Evolutionary conservation across 306 rosid species (phyloP).

Genomic region (Psophocarpus tetragonolobus): DNA sequence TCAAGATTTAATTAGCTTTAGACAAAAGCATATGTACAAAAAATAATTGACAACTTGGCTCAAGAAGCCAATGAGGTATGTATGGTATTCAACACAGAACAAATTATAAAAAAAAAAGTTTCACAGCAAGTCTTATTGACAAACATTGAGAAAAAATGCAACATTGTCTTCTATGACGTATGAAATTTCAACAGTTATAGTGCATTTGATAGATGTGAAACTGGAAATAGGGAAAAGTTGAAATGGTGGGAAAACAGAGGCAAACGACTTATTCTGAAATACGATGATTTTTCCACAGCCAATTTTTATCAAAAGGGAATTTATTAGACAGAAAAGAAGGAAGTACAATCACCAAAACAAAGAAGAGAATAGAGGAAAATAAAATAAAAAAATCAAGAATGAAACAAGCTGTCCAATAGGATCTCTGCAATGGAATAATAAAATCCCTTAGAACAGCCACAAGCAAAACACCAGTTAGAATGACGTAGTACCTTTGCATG

Average conservation of each 20-base stretch:
- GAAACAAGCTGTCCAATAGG: conserved; percentile 5
- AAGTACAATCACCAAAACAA: background rate
- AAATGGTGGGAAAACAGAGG: background rate
- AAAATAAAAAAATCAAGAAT: background rate
- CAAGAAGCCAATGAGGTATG: background rate
- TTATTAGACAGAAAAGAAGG: conserved; percentile 13
- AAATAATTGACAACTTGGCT: conserved; percentile 7
- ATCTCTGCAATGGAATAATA: background rate
- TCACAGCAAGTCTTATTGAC: background rate
- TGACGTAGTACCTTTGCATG: too few relatives aligned
- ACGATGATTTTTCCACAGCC: background rate
- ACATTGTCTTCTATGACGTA: background rate
- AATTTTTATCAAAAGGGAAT: background rate
- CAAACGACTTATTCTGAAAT: background rate
- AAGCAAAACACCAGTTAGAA: background rate
- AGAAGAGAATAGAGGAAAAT: background rate
- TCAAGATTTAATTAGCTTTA: conserved; percentile 9
- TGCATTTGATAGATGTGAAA: background rate
- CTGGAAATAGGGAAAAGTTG: background rate
- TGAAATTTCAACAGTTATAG: background rate
- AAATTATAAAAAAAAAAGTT: background rate
- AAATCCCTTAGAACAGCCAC: background rate
- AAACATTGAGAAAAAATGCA: background rate
- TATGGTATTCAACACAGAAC: background rate
- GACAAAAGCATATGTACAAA: conserved; percentile 7